These are phyloP conservation scores for Elsinoe necatrix DNA, from an alignment of 2,329 filamentous ascomycete species.

Conservation along the genomic window DNA sequence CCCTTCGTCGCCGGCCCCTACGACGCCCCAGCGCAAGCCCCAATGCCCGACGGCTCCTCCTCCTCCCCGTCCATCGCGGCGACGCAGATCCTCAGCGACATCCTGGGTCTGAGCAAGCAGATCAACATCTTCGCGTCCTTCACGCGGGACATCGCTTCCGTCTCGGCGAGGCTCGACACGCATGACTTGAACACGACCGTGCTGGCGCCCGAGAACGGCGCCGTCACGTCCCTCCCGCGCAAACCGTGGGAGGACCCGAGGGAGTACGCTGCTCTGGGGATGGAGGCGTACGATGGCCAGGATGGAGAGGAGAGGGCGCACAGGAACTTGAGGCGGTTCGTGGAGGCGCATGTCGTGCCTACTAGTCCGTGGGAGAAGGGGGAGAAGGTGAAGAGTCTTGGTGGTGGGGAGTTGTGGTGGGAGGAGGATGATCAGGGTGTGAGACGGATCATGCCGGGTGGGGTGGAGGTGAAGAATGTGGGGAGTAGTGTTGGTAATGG, in stretches of 20 bases:
- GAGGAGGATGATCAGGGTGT: conserved; percentile 58
- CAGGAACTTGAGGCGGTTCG: conserved; percentile 68
- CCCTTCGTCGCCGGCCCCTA: conserved; percentile 12
- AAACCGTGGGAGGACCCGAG: conserved; percentile 78
- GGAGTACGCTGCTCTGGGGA: conserved; percentile 62
- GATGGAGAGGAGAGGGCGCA: conserved; percentile 68
- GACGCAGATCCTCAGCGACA: conserved; percentile 61
- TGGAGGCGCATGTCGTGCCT: conserved; percentile 75
- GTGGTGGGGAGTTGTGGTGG: conserved; percentile 74
- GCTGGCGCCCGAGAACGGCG: conserved; percentile 77
- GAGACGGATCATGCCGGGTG: conserved; percentile 66
- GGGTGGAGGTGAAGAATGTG: conserved; percentile 66
- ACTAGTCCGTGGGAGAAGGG: conserved; percentile 65
- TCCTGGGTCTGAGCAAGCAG: conserved; percentile 67
- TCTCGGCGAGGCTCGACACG: conserved; percentile 62
- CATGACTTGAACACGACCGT: conserved; percentile 65
- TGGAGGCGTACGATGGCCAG: conserved; percentile 64
- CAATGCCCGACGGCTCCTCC: conserved; percentile 2
- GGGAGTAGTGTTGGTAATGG: conserved; percentile 76
- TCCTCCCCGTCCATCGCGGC: conserved; percentile 16
- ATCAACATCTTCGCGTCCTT: conserved; percentile 81
- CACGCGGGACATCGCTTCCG: conserved; percentile 63
- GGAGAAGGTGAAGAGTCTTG: conserved; percentile 57
- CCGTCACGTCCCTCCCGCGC: conserved; percentile 64
- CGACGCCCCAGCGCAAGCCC: not conserved